Percentiles rank a stretch among this genome's conserved stretches.
These are phyloP conservation scores for Santalum album DNA, from an alignment of 164 flowering plant genomes.

Conservation along the genomic window DNA sequence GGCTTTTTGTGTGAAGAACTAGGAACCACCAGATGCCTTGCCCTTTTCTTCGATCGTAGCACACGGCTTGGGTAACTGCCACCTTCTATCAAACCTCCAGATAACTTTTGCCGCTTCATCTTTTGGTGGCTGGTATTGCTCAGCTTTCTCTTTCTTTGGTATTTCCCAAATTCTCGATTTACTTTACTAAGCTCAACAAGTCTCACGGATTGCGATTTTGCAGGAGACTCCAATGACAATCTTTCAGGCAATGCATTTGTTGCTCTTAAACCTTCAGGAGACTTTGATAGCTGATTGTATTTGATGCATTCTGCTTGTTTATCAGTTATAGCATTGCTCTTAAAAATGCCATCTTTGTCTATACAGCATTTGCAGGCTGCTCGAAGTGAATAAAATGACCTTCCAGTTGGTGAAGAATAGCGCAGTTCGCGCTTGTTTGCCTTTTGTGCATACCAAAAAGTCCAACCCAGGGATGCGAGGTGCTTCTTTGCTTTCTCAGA, in stretches of 20 bases:
- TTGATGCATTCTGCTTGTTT: neutral
- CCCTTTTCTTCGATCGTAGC: slow-evolving; percentile 50
- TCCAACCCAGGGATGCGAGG: slow-evolving; percentile 57
- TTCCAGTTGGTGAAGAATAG: slow-evolving; percentile 40
- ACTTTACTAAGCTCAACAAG: neutral
- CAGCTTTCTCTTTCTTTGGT: slow-evolving; percentile 13
- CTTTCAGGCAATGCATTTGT: slow-evolving; percentile 2
- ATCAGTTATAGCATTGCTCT: neutral
- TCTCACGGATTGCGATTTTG: no score
- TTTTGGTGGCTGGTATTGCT: slow-evolving; percentile 3
- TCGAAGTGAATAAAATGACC: slow-evolving; percentile 30
- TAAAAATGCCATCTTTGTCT: slow-evolving; percentile 11
- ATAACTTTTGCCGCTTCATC: slow-evolving; percentile 16
- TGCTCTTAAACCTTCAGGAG: neutral
- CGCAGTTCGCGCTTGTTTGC: slow-evolving; percentile 17
- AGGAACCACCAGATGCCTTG: slow-evolving; percentile 19
- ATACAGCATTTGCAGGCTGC: slow-evolving; percentile 39
- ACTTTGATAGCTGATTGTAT: slow-evolving; percentile 5
- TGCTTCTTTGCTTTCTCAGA: slow-evolving; percentile 38
- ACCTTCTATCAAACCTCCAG: slow-evolving; percentile 8
- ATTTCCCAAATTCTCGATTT: slow-evolving; percentile 9
- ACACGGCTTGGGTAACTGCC: slow-evolving; percentile 13
- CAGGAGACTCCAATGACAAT: no score
- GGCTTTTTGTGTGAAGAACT: slow-evolving; percentile 28
- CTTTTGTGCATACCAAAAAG: slow-evolving; percentile 3